Percentiles rank a stretch among this genome's conserved stretches.
Conservation (phyloP, 305 asterid genomes). For the Solanum hybrid region DNA sequence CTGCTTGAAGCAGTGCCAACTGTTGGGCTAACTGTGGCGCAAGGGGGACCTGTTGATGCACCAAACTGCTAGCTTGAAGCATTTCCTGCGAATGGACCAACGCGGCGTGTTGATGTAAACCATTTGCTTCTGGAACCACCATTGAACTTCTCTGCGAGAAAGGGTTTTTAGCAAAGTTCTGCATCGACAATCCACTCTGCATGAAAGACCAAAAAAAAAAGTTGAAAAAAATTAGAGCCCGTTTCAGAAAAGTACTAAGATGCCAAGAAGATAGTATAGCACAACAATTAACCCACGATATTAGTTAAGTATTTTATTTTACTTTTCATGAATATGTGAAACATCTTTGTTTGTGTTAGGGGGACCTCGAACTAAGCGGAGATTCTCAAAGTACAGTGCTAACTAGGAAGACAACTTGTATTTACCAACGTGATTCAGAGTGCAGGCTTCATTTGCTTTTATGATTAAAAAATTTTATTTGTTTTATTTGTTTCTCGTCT, state of each 20-base stretch:
- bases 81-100: constrained; percentile 6
- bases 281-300: background rate
- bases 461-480: background rate
- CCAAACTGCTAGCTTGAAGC: constrained; percentile 10
- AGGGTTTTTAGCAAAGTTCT: constrained; percentile 65
- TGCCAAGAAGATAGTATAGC: background rate
- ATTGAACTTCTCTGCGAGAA: constrained; percentile 46
- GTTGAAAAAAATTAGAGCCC: background rate
- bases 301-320: background rate
- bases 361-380: background rate
- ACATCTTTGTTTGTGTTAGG: background rate
- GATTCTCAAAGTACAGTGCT: background rate
- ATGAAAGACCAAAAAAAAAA: background rate
- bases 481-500: background rate
- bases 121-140: constrained; percentile 21
- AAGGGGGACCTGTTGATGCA: constrained; percentile 21
- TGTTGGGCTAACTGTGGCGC: constrained; percentile 19
- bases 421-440: background rate
- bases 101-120: constrained; percentile 2
- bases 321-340: background rate
- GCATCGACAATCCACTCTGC: constrained; percentile 68
- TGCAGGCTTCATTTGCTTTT: background rate
- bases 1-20: constrained; percentile 28
- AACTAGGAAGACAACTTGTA: background rate
- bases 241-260: background rate